Evolutionary conservation across 176 grass and related monocot genomes (phyloP).

Genomic region (Eragrostis nindensis): DNA sequence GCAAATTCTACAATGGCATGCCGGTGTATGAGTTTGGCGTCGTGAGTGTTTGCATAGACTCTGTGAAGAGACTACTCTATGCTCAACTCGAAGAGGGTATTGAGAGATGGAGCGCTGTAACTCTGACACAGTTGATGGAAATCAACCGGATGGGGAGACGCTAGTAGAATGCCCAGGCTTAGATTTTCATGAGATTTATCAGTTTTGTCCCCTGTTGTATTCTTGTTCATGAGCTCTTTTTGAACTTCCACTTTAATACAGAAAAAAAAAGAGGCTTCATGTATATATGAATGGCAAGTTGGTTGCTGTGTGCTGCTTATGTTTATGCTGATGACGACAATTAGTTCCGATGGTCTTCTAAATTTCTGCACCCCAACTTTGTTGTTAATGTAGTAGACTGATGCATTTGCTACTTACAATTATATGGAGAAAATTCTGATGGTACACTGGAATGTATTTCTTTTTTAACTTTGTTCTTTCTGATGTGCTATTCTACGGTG

Average conservation of each 20-base stretch:
- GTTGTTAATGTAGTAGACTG: slow-evolving; percentile 1
- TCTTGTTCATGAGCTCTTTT: slow-evolving; percentile 20
- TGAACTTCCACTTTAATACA: slow-evolving; percentile 29
- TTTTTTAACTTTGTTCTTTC: too few species aligned
- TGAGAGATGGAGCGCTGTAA: slow-evolving; percentile 80
- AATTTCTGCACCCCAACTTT: not conserved
- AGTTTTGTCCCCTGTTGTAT: not conserved
- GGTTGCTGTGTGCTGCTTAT: not conserved
- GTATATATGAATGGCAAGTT: slow-evolving; percentile 22
- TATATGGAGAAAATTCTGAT: slow-evolving; percentile 8
- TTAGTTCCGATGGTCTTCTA: slow-evolving; percentile 15
- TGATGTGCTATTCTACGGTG: too few species aligned
- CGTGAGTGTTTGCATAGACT: slow-evolving; percentile 77
- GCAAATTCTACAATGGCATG: slow-evolving; percentile 79
- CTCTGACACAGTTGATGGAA: slow-evolving; percentile 79
- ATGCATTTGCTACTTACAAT: not conserved
- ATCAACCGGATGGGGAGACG: slow-evolving; percentile 54
- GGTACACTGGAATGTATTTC: slow-evolving; percentile 11
- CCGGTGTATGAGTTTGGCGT: slow-evolving; percentile 88
- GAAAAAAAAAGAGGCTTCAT: slow-evolving; percentile 15
- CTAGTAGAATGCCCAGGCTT: slow-evolving; percentile 34
- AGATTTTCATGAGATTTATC: not conserved
- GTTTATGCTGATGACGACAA: slow-evolving; percentile 2
- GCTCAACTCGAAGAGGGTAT: slow-evolving; percentile 71
- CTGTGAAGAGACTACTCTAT: slow-evolving; percentile 74